These are phyloP conservation scores for Nannizziopsis arthrosporioides DNA, from an alignment of 2,329 filamentous ascomycete species.

Conservation along the genomic window DNA sequence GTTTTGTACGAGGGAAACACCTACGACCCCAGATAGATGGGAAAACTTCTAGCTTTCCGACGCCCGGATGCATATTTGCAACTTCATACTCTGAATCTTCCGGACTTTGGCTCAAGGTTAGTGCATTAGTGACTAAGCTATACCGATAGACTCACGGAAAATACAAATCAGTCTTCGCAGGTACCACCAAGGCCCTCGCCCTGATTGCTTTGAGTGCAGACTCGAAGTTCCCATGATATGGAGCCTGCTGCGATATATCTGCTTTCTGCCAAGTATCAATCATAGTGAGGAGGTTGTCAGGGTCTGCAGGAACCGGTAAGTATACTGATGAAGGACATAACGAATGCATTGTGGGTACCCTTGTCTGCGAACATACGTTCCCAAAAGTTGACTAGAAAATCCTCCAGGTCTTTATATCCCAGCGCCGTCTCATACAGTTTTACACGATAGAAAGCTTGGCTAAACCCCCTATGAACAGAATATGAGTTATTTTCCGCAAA, in stretches of 20 bases:
- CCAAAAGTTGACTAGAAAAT: slow-evolving; percentile 66
- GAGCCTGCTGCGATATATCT: slow-evolving; percentile 56
- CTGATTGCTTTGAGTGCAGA: slow-evolving; percentile 58
- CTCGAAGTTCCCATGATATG: slow-evolving; percentile 55
- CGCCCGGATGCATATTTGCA: slow-evolving; percentile 46
- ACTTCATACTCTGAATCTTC: slow-evolving; percentile 70
- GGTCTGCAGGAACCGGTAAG: slow-evolving; percentile 39
- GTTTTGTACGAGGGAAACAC: slow-evolving; percentile 18
- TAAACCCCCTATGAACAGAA: slow-evolving; percentile 50
- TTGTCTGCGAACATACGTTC: slow-evolving; percentile 62
- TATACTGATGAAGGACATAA: neutral
- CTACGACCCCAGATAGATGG: slow-evolving; percentile 55
- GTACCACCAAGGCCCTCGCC: slow-evolving; percentile 59
- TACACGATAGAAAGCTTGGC: slow-evolving; percentile 64
- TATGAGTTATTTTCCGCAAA: neutral
- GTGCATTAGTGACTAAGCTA: neutral
- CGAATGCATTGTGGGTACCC: slow-evolving; percentile 26
- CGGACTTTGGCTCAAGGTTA: slow-evolving; percentile 36
- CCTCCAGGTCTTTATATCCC: slow-evolving; percentile 56
- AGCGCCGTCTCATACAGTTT: slow-evolving; percentile 54
- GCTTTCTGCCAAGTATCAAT: slow-evolving; percentile 67
- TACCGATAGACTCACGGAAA: slow-evolving; percentile 48
- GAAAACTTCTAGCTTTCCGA: slow-evolving; percentile 45
- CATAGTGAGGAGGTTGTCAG: slow-evolving; percentile 65
- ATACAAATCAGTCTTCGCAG: slow-evolving; percentile 63